Base-by-base conservation (phyloP, 371 early-diverging fungal species). In the Apophysomyces trapeziformis region DNA sequence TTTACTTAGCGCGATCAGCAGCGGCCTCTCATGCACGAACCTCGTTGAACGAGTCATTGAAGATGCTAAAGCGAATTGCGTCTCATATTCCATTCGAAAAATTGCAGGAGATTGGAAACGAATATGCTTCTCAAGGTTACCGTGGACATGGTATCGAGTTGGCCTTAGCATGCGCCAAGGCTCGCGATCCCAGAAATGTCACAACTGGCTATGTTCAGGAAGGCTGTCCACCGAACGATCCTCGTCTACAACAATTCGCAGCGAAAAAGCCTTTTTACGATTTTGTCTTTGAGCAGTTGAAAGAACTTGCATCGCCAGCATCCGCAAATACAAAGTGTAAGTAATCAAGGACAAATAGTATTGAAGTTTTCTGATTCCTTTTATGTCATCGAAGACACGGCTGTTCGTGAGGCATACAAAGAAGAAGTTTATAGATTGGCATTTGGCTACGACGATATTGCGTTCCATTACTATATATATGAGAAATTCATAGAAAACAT, bases 141-240 rank as follows among this genome's bases (percentile, higher is more conserved):
- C 63, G 44, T 12, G 60, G 57, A 1, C 68, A 71, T 57, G 77
- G 71, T 16, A 83, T 89, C 16, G 82, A 87, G 12, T 72, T 95
- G 36, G 88, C 86, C 5, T 67, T 93, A 39, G 74, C 82, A 0
- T 93, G 89, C 62, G 93, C 93, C 1, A 64, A 74, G 44, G 82
- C 84, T n/a, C 70, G 85, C 4, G 93, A 94, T 58, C 85, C 89
- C 1, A 74, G 75, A 39, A 75, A 88, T 65, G 66, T 68, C 9
- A 83, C 88, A 0, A 63, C 77, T 44, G 78, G 72, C 7, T 85
- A 69, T 66, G 65, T 74, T 32, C 67, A 75, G 16, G 72, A 76
- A 68, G 79, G 77, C 36, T 73, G 63, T 60, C 73, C 68, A 65
- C 65, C 70, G 36, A 80, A 66, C 38, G 75, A 82, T 46, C 47